phyloP scores from a whole-genome alignment of 2,329 filamentous ascomycete species.

The Stylonectria norvegica region DNA sequence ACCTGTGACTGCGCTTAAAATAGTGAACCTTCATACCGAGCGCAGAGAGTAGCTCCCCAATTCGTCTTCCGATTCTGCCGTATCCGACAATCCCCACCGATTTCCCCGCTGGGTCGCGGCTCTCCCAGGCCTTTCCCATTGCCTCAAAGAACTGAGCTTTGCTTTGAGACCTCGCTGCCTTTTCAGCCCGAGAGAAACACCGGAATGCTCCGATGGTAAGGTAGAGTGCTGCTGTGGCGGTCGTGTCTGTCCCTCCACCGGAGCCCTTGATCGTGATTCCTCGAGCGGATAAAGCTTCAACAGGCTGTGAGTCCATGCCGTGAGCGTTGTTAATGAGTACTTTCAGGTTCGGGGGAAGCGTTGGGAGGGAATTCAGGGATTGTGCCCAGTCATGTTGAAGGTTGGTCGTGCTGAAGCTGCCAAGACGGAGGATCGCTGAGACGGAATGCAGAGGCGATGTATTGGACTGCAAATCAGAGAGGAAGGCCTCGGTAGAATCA shows the following conservation, averaged over 20 bases:
- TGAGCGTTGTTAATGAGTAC: neutral
- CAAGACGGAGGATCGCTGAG: neutral
- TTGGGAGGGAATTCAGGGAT: neutral
- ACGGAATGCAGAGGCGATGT: neutral
- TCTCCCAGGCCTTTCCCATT: neutral
- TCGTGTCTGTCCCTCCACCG: neutral
- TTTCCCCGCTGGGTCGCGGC: neutral
- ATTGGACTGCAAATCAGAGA: neutral
- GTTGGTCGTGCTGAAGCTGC: neutral
- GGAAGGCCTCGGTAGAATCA: neutral
- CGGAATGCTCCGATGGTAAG: neutral
- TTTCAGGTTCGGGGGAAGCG: neutral
- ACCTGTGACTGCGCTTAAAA: neutral
- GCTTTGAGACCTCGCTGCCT: neutral
- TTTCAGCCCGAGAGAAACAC: neutral
- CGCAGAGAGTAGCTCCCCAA: neutral
- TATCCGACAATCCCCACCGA: neutral
- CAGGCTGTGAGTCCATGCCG: neutral
- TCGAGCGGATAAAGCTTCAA: neutral
- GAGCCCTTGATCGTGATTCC: neutral
- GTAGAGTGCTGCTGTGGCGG: neutral
- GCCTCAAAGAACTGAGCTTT: neutral
- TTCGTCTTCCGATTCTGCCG: neutral
- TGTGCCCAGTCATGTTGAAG: neutral
- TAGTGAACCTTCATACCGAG: neutral